Percentiles rank a stretch among this genome's conserved stretches.
These are phyloP conservation scores for Thalia dealbata DNA, from an alignment of 176 grass and related monocot genomes.

Conservation along the genomic window DNA sequence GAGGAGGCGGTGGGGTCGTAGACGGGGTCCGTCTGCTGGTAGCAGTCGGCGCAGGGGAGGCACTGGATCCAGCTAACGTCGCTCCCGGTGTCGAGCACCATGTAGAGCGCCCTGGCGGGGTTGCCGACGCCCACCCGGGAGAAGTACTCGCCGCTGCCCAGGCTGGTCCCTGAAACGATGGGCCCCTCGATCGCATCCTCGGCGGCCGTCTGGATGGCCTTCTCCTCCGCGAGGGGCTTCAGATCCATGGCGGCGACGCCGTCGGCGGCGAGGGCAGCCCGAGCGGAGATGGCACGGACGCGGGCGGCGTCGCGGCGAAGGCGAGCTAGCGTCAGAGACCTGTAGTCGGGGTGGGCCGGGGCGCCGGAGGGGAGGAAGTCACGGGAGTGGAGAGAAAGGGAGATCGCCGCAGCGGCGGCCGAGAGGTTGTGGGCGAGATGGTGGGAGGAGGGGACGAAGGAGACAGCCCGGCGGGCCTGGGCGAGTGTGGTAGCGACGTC, in stretches of 20 bases:
- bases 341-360: conserved; percentile 39
- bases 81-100: conserved; percentile 95
- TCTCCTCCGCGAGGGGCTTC: conserved; percentile 17
- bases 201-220: neutral
- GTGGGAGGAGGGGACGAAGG: conserved; percentile 27
- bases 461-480: conserved; percentile 44
- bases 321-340: conserved; percentile 35
- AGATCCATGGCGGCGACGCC: conserved; percentile 33
- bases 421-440: conserved; percentile 29
- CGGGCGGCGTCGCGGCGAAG: conserved; percentile 53
- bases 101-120: conserved; percentile 53
- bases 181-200: conserved; percentile 36
- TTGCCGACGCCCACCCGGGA: conserved; percentile 62
- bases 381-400: conserved; percentile 38
- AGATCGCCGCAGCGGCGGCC: conserved; percentile 6
- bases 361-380: conserved; percentile 18
- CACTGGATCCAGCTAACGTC: conserved; percentile 96
- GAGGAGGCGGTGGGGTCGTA: conserved; percentile 57
- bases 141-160: conserved; percentile 98
- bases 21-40: conserved; percentile 76
- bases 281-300: conserved; percentile 32
- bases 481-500: conserved; percentile 46
- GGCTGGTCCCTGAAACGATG: conserved; percentile 67
- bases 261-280: conserved; percentile 37
- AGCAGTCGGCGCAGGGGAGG: conserved; percentile 87